phyloP scores from a whole-genome alignment of 768 basidiomycete genomes.

The Tricholoma sp. region DNA sequence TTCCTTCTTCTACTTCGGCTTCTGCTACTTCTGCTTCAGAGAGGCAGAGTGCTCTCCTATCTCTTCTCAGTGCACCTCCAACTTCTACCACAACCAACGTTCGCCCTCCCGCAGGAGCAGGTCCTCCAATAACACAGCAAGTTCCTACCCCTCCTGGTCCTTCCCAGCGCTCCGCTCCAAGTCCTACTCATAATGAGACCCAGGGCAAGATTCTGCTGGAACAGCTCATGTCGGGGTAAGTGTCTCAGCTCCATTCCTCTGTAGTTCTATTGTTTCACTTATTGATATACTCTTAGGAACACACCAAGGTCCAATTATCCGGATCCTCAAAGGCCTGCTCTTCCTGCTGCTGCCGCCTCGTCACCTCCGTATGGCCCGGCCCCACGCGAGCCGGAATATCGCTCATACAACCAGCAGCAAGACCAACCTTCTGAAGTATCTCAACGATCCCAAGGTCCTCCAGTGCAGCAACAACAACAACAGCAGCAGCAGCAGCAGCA shows the following conservation, averaged over 20 bases:
- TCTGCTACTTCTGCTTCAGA: slow-evolving; percentile 47
- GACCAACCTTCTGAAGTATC: slow-evolving; percentile 37
- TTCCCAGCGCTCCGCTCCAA: slow-evolving; percentile 47
- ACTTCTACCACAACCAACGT: slow-evolving; percentile 14
- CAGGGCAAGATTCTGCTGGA: slow-evolving; percentile 76
- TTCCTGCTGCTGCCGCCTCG: slow-evolving; percentile 32
- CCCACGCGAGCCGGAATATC: slow-evolving; percentile 44
- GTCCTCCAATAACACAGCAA: slow-evolving; percentile 44
- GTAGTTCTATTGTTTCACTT: slow-evolving; percentile 9
- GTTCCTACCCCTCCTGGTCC: slow-evolving; percentile 68
- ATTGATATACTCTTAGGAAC: slow-evolving; percentile 28
- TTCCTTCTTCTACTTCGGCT: slow-evolving; percentile 36
- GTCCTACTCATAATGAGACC: slow-evolving; percentile 52
- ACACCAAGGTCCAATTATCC: slow-evolving; percentile 47
- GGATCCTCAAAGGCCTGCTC: slow-evolving; percentile 38
- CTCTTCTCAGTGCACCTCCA: slow-evolving; percentile 51
- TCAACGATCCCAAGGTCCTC: slow-evolving; percentile 29
- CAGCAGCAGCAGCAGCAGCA: slow-evolving; percentile 21
- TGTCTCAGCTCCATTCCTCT: slow-evolving; percentile 7
- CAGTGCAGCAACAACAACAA: slow-evolving; percentile 31
- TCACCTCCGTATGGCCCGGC: slow-evolving; percentile 44
- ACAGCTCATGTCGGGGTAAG: slow-evolving; percentile 79
- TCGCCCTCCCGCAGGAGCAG: slow-evolving; percentile 19
- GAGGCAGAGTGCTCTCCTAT: slow-evolving; percentile 71
- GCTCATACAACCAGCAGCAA: slow-evolving; percentile 35